Evolutionary conservation across 495 filamentous ascomycete species (phyloP).

Genomic region (Lasiosphaeriaceae sp.): DNA sequence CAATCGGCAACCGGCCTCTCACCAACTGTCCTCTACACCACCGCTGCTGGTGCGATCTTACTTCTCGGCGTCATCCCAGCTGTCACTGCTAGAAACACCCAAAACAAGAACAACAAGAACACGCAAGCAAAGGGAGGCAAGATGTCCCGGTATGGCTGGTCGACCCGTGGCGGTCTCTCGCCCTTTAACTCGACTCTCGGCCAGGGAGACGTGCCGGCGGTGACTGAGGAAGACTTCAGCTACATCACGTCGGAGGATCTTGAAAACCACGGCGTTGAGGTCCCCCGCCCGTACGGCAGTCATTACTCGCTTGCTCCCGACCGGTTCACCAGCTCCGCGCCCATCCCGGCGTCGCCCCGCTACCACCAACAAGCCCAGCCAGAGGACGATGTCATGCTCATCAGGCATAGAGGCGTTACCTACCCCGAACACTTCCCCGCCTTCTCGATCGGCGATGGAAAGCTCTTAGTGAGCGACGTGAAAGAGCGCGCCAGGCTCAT

Average conservation of each 20-base stretch:
- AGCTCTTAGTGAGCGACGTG: constrained; percentile 64
- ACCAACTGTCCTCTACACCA: constrained; percentile 42
- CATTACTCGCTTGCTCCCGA: constrained; percentile 32
- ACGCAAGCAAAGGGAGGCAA: constrained; percentile 20
- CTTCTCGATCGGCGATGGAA: constrained; percentile 76
- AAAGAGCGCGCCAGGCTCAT: constrained; percentile 60
- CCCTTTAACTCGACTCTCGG: constrained; percentile 52
- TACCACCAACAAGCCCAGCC: constrained; percentile 15
- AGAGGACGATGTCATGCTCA: constrained; percentile 73
- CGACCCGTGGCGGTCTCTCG: constrained; percentile 49
- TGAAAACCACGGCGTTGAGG: constrained; percentile 32
- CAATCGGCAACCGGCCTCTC: constrained; percentile 45
- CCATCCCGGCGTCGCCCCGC: constrained; percentile 19
- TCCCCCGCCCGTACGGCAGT: constrained; percentile 28
- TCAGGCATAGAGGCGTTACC: constrained; percentile 66
- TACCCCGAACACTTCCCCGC: constrained; percentile 77
- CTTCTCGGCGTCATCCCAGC: constrained; percentile 48
- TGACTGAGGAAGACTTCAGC: constrained; percentile 73
- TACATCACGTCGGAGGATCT: constrained; percentile 76
- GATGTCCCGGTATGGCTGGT: constrained; percentile 64
- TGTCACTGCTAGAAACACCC: constrained; percentile 39
- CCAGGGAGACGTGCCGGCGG: constrained; percentile 47
- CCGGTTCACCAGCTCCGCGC: constrained; percentile 22
- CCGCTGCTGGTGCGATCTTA: constrained; percentile 40
- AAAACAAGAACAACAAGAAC: constrained; percentile 12